A percentile compares a stretch with the other conserved stretches of the same genome.
These are phyloP conservation scores for Lentinus polychrous DNA, from an alignment of 1,284 basidiomycete genomes.

Conservation along the genomic window DNA sequence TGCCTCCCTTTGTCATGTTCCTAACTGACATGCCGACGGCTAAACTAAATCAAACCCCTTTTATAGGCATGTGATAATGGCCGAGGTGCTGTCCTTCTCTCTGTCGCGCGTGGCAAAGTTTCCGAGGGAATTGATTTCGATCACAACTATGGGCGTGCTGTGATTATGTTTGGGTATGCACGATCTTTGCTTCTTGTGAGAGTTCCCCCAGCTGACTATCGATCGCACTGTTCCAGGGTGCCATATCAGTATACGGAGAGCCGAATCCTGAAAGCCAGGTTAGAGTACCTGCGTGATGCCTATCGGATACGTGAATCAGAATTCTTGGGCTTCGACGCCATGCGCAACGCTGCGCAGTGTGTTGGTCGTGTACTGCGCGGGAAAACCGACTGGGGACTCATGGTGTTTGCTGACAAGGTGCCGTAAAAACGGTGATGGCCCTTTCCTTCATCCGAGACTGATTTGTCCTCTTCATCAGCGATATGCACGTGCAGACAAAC, in stretches of 20 bases:
- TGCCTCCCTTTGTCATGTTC: neutral
- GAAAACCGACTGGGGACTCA: conserved; percentile 99
- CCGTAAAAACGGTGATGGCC: conserved; percentile 6
- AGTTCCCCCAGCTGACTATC: neutral
- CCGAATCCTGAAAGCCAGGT: conserved; percentile 92
- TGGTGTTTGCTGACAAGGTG: conserved; percentile 99
- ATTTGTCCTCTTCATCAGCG: conserved; percentile 48
- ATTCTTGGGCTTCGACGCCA: conserved; percentile 98
- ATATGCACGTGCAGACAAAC: conserved; percentile 94
- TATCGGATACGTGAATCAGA: conserved; percentile 98
- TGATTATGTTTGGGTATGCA: conserved; percentile 97
- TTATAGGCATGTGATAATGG: conserved; percentile 95
- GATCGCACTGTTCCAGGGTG: conserved; percentile 45
- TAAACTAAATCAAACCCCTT: neutral
- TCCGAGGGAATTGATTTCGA: conserved; percentile 99
- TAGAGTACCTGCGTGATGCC: conserved; percentile 97
- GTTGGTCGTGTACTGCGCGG: conserved; percentile 96
- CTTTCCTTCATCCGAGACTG: neutral
- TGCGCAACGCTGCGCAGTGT: conserved; percentile 99
- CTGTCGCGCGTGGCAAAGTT: conserved; percentile 97
- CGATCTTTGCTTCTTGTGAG: neutral
- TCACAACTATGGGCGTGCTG: conserved; percentile 97
- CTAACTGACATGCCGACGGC: neutral
- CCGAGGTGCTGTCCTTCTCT: conserved; percentile 92
- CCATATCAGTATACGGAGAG: conserved; percentile 99